Conservation (phyloP, 202 grass and related monocot genomes). For the Saccharum hybrid region DNA sequence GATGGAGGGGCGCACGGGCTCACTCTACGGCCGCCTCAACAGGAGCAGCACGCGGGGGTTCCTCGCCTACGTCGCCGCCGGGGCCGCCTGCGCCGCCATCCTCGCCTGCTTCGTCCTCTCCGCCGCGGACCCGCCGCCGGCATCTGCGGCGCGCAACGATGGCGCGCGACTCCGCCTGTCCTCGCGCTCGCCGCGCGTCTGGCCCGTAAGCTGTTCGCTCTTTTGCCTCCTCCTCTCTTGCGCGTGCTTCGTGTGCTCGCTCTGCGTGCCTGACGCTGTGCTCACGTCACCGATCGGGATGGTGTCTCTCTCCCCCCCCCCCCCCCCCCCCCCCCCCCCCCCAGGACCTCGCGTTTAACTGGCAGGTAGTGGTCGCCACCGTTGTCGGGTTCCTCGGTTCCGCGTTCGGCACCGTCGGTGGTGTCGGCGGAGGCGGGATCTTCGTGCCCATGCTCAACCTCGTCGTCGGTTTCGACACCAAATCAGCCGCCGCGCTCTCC, state of each 20-base stretch:
- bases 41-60: slow-evolving; percentile 66
- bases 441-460: slow-evolving; percentile 98
- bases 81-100: slow-evolving; percentile 57
- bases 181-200: slow-evolving; percentile 60
- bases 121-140: slow-evolving; percentile 44
- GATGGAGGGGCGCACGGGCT: slow-evolving; percentile 28
- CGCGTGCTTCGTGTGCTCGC: not conserved
- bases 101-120: slow-evolving; percentile 66
- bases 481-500: slow-evolving; percentile 93
- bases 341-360: slow-evolving; percentile 82
- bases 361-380: slow-evolving; percentile 70
- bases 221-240: not conserved
- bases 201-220: slow-evolving; percentile 72
- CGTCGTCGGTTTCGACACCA: slow-evolving; percentile 96
- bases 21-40: slow-evolving; percentile 56
- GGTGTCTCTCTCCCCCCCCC: not conserved
- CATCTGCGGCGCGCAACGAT: slow-evolving; percentile 30
- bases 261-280: not conserved
- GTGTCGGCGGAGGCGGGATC: slow-evolving; percentile 93
- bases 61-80: slow-evolving; percentile 66
- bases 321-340: too few relatives aligned
- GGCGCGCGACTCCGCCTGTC: slow-evolving; percentile 49
- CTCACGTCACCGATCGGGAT: not conserved
- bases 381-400: slow-evolving; percentile 91
- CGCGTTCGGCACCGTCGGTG: slow-evolving; percentile 97